Evolutionary conservation across 228 moss, liverwort and hornwort genomes (phyloP).

Genomic region (Sphagnum fallax): DNA sequence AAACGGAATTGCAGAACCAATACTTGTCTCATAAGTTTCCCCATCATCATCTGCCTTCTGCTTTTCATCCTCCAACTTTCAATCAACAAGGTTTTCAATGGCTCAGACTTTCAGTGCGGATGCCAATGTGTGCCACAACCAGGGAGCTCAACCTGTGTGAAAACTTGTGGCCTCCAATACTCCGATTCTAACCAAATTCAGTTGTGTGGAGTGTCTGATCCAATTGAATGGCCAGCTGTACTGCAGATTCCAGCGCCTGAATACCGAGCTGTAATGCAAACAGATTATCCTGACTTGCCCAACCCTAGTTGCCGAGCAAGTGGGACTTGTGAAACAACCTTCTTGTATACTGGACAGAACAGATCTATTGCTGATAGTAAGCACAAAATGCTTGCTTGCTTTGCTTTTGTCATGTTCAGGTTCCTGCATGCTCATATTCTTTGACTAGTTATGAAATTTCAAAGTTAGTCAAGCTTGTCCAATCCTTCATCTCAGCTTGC

Average conservation of each 20-base stretch:
- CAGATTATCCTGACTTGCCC: slow-evolving; percentile 9
- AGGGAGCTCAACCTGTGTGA: slow-evolving; percentile 8
- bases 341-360: slow-evolving; percentile 63
- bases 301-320: slow-evolving; percentile 9
- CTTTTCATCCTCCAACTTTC: slow-evolving; percentile 33
- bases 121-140: slow-evolving; percentile 18
- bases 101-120: slow-evolving; percentile 41
- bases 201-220: slow-evolving; percentile 36
- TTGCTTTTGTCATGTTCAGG: neutral
- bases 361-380: slow-evolving; percentile 46
- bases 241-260: slow-evolving; percentile 52
- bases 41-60: slow-evolving; percentile 47
- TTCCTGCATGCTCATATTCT: neutral
- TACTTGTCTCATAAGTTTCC: slow-evolving; percentile 64
- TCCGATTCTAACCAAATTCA: slow-evolving; percentile 39
- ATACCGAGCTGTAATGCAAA: slow-evolving; percentile 24
- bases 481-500: neutral
- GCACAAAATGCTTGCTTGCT: neutral
- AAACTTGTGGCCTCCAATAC: slow-evolving; percentile 44
- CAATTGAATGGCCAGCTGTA: slow-evolving; percentile 62
- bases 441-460: neutral
- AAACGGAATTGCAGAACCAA: slow-evolving; percentile 71
- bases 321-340: slow-evolving; percentile 28
- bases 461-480: neutral
- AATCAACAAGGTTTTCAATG: slow-evolving; percentile 29